Base-by-base conservation (phyloP, 768 basidiomycete species). In the Fomitopsis pulvina region DNA sequence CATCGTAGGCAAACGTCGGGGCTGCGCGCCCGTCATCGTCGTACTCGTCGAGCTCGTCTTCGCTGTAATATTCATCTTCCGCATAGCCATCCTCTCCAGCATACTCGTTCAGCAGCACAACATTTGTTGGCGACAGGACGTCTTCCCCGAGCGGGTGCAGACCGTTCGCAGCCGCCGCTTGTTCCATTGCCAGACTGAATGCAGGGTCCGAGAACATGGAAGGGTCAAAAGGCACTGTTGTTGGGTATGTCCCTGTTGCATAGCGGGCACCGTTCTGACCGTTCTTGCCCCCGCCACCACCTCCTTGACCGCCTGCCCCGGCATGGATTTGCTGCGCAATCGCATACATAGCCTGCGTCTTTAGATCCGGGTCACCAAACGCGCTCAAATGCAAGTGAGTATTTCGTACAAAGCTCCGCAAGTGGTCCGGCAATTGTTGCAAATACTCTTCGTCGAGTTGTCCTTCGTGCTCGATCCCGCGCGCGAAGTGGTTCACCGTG, bases 261-360 rank as follows among this genome's bases (percentile, higher is more conserved):
- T 69, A 70, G 44, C 71, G 24, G 67, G 59, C 41, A 63, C 53
- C 41, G 69, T 54, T 56, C 60, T 66, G n/a, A 64, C 62, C 49
- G 69, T 43, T 46, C 40, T 49, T 42, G 53, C 63, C 58, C 64
- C 66, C 45, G 62, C 62, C 45, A 48, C 55, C 51, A 48, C 42
- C 41, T 63, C 60, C 14, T 60, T 60, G 21, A 56, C 55, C 54
- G 40, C 50, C 56, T 56, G 59, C 65, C 65, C 67, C 71, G 27
- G 72, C 70, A 59, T 72, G 78, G 29, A 83, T 81, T 65, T 80
- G 80, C 57, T 83, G 83, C 29, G 83, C 83, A 53, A 83, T 78
- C 46, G 79, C 73, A 59, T 82, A 81, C 80, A 84, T 81, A 7
- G 79, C 77, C 66, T 77, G 72, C 50, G 79, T 75, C 71, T 81